Conservation (phyloP, 2,329 filamentous ascomycete genomes). For the Colletotrichum spaethianum region DNA sequence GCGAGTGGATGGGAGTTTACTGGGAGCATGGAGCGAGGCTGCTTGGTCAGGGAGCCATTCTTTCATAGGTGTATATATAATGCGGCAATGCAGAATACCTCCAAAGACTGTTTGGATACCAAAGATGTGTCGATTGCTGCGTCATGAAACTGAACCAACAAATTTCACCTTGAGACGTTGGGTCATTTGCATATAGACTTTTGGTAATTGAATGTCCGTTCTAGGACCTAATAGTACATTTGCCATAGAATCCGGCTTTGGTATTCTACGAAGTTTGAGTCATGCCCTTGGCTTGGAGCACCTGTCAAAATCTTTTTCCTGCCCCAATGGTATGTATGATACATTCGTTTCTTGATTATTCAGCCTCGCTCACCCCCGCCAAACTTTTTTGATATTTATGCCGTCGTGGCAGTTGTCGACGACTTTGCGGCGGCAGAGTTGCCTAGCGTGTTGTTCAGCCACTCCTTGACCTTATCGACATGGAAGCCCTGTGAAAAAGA, state of each 20-base stretch:
- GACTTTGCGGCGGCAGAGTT: slow-evolving; percentile 4
- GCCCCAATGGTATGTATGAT: slow-evolving; percentile 17
- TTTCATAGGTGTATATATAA: slow-evolving; percentile 41
- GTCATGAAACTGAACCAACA: background rate
- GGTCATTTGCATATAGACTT: background rate
- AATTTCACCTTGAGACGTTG: background rate
- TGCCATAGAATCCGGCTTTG: background rate
- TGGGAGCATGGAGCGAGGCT: slow-evolving; percentile 38
- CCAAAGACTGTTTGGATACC: background rate
- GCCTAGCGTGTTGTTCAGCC: slow-evolving; percentile 11
- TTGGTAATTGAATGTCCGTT: background rate
- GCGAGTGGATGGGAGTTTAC: slow-evolving; percentile 28
- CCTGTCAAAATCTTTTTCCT: background rate
- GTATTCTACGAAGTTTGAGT: background rate
- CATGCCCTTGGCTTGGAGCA: background rate
- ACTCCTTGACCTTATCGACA: slow-evolving; percentile 31
- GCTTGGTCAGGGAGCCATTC: slow-evolving; percentile 31
- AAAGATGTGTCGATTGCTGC: background rate
- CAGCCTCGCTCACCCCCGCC: background rate
- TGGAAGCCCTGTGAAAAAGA: slow-evolving; percentile 22
- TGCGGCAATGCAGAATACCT: slow-evolving; percentile 42
- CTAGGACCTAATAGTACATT: slow-evolving; percentile 8
- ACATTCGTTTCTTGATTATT: slow-evolving; percentile 17
- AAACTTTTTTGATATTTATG: background rate
- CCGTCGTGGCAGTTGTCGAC: background rate